These are phyloP conservation scores for Phytophthora aleatoria DNA, from an alignment of 352 stramenopile species.

Conservation along the genomic window DNA sequence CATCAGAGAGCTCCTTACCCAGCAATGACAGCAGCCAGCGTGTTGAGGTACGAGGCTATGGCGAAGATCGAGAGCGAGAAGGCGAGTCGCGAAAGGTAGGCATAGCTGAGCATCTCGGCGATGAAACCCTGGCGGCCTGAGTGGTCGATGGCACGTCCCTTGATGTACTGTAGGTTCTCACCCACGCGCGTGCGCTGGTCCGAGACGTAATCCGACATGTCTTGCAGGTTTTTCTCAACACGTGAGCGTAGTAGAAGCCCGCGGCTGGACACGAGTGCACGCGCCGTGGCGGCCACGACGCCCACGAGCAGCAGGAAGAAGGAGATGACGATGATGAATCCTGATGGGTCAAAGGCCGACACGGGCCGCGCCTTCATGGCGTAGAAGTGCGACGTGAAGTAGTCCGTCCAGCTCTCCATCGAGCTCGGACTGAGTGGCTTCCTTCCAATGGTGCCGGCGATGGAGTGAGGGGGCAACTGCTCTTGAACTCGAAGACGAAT, in stretches of 20 bases:
- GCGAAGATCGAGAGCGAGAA: slow-evolving; percentile 80
- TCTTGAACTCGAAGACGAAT: not conserved
- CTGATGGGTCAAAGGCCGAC: slow-evolving; percentile 85
- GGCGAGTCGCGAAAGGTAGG: slow-evolving; percentile 81
- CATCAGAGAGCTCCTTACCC: slow-evolving; percentile 34
- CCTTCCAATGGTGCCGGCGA: slow-evolving; percentile 10
- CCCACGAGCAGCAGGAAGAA: slow-evolving; percentile 71
- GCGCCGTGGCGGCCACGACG: slow-evolving; percentile 54
- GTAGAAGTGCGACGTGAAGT: slow-evolving; percentile 87
- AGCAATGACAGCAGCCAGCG: slow-evolving; percentile 77
- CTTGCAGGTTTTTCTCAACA: slow-evolving; percentile 77
- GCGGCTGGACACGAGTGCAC: slow-evolving; percentile 45
- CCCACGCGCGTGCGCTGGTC: slow-evolving; percentile 68
- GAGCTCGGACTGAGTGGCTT: not conserved
- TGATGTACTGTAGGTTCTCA: slow-evolving; percentile 77
- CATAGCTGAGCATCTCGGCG: slow-evolving; percentile 87
- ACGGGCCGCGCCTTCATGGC: slow-evolving; percentile 82
- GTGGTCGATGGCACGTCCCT: slow-evolving; percentile 73
- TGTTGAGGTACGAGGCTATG: slow-evolving; percentile 85
- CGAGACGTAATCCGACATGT: slow-evolving; percentile 77
- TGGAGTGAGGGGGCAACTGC: slow-evolving; percentile 15
- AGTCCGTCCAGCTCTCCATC: slow-evolving; percentile 76
- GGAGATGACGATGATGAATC: slow-evolving; percentile 83
- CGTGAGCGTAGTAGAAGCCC: slow-evolving; percentile 55
- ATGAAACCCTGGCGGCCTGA: slow-evolving; percentile 83